Evolutionary conservation across 768 basidiomycete genomes (phyloP).

Genomic region (Lentinula aciculospora): DNA sequence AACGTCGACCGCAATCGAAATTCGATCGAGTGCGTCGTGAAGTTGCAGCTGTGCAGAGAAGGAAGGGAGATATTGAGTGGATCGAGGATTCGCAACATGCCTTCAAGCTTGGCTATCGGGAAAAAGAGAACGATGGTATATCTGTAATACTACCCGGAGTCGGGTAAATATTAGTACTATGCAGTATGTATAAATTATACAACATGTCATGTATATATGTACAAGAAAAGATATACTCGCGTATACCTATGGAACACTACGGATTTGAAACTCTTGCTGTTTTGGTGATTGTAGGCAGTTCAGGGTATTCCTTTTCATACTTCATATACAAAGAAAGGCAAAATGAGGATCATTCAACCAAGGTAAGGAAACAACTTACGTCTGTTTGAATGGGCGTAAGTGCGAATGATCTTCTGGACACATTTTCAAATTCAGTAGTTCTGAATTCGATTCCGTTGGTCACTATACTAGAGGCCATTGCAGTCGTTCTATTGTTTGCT

Average conservation of each 20-base stretch:
- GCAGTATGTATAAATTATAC: neutral
- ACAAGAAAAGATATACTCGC: neutral
- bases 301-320: neutral
- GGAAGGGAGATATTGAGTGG: too few species aligned
- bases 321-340: neutral
- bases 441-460: neutral
- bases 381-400: neutral
- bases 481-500: neutral
- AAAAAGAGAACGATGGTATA: neutral
- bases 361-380: too few species aligned
- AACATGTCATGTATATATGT: neutral
- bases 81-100: too few species aligned
- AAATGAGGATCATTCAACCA: too few species aligned
- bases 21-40: too few species aligned
- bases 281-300: slow-evolving; percentile 2
- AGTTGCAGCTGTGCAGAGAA: too few species aligned
- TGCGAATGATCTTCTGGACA: neutral
- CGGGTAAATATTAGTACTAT: too few species aligned
- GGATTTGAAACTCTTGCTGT: neutral
- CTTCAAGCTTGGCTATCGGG: too few species aligned
- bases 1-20: too few species aligned
- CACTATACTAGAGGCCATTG: neutral
- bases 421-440: neutral
- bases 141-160: neutral
- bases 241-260: neutral